Conservation (phyloP, 2,329 filamentous ascomycete genomes). For the Alternaria brassicicola region DNA sequence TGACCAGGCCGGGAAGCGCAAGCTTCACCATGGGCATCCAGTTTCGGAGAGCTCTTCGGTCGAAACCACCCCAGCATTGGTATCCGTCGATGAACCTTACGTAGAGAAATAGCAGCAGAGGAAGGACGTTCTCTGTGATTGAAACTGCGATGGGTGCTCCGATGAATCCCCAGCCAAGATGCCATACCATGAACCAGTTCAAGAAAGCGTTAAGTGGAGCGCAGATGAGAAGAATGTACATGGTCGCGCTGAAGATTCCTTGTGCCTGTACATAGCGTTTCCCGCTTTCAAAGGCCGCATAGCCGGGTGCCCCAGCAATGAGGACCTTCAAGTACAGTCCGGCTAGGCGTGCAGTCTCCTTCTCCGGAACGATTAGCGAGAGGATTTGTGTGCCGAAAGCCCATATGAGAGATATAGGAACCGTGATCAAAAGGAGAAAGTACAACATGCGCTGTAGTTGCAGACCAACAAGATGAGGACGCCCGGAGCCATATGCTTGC, state of each 20-base stretch:
- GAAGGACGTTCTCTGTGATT: slow-evolving; percentile 76
- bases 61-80: slow-evolving; percentile 83
- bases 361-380: slow-evolving; percentile 69
- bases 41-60: slow-evolving; percentile 70
- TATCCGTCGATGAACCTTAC: slow-evolving; percentile 72
- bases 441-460: slow-evolving; percentile 82
- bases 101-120: slow-evolving; percentile 74
- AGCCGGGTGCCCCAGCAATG: slow-evolving; percentile 73
- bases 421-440: slow-evolving; percentile 73
- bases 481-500: slow-evolving; percentile 91
- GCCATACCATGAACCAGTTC: slow-evolving; percentile 83
- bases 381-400: slow-evolving; percentile 70
- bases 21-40: slow-evolving; percentile 87
- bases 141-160: slow-evolving; percentile 80
- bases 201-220: slow-evolving; percentile 80
- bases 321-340: slow-evolving; percentile 75
- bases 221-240: slow-evolving; percentile 82
- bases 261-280: slow-evolving; percentile 92
- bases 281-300: slow-evolving; percentile 75
- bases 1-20: slow-evolving; percentile 85
- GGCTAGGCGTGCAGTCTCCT: slow-evolving; percentile 71
- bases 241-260: slow-evolving; percentile 80
- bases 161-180: slow-evolving; percentile 62
- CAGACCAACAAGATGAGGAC: slow-evolving; percentile 84
- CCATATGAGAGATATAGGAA: slow-evolving; percentile 77